Conservation (phyloP, 2,329 filamentous ascomycete genomes). For the Microdochium paspali region DNA sequence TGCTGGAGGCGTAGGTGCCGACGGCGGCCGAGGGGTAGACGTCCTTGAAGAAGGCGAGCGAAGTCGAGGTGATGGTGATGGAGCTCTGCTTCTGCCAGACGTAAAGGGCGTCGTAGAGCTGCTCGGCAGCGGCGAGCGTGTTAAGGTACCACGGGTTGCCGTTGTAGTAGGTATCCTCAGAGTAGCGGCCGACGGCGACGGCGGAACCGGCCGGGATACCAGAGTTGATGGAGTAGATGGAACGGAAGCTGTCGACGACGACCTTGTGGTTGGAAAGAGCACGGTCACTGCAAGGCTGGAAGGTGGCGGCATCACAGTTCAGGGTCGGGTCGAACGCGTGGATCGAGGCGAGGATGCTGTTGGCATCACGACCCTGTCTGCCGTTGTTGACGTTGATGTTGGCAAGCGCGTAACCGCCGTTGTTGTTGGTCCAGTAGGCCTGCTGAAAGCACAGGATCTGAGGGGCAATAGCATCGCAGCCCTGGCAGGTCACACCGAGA, state of each 20-base stretch:
- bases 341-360: slow-evolving; percentile 58
- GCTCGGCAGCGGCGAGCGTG: slow-evolving; percentile 70
- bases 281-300: slow-evolving; percentile 65
- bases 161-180: slow-evolving; percentile 65
- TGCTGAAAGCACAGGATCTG: slow-evolving; percentile 67
- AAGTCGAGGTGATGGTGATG: slow-evolving; percentile 54
- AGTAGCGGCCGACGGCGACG: slow-evolving; percentile 56
- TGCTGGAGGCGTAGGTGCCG: slow-evolving; percentile 50
- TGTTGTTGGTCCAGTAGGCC: slow-evolving; percentile 57
- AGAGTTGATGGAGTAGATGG: slow-evolving; percentile 59
- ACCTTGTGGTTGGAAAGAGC: slow-evolving; percentile 69
- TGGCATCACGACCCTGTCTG: slow-evolving; percentile 62
- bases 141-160: slow-evolving; percentile 78
- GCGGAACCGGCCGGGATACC: slow-evolving; percentile 51
- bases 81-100: slow-evolving; percentile 57
- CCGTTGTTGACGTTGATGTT: slow-evolving; percentile 58
- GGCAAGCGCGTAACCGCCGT: slow-evolving; percentile 49
- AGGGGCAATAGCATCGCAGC: slow-evolving; percentile 56
- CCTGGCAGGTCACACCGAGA: slow-evolving; percentile 49
- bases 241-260: slow-evolving; percentile 66
- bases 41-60: slow-evolving; percentile 63
- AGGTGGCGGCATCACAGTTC: slow-evolving; percentile 59
- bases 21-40: slow-evolving; percentile 45
- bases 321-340: slow-evolving; percentile 60
- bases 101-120: slow-evolving; percentile 67